Evolutionary conservation across 2,329 filamentous ascomycete species (phyloP), one percentile per base, ranked within the genome.

Genomic region (Neophaeococcomyces mojaviensis): DNA sequence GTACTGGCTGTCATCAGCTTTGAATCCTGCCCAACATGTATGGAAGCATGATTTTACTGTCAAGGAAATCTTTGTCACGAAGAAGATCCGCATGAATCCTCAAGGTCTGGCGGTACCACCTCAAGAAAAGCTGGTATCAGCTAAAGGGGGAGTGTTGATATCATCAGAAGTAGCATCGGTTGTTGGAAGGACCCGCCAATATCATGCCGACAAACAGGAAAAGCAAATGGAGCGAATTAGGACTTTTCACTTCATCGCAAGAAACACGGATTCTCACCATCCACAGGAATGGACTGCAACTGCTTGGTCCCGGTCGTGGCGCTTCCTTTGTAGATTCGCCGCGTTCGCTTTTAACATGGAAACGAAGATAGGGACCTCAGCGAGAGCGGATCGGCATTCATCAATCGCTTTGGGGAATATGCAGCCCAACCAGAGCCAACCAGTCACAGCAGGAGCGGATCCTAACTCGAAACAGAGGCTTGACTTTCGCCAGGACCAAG

Each of bases 1-100:
- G 0, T 81, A 81, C 59, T 82, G 78, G 78, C 64, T 65, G 1
- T 65, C 77, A 42, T 72, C 74, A 16, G 50, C 52, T 5, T 26
- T 54, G 16, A 52, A 51, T n/a, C 52, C 52, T 13, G 46, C 13
- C 32, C 43, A 16, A 4, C 44, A 40, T 16, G 49, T 52, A n/a
- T 54, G 50, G 50, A 28, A 48, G 33, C 50, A 52, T 40, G 30
- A 44, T n/a, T 54, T 50, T 35, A 13, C 49, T 10, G 37, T 46
- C 24, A 20, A 30, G 15, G 22, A 46, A 16, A n/a, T 46, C 20
- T 26, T 18, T 6, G 16, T 39, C 16, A 35, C 35, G 13, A 46
- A 20, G 24, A 31, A 35, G 18, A 36, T 26, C 3, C 7, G 9
- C 16, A 35, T 16, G 9, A 19, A 24, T 26, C 33, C 16, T 10